A percentile compares a stretch with the other conserved stretches of the same genome.
Evolutionary conservation across 1,284 basidiomycete genomes (phyloP).

Genomic region (Meripilus lineatus): DNA sequence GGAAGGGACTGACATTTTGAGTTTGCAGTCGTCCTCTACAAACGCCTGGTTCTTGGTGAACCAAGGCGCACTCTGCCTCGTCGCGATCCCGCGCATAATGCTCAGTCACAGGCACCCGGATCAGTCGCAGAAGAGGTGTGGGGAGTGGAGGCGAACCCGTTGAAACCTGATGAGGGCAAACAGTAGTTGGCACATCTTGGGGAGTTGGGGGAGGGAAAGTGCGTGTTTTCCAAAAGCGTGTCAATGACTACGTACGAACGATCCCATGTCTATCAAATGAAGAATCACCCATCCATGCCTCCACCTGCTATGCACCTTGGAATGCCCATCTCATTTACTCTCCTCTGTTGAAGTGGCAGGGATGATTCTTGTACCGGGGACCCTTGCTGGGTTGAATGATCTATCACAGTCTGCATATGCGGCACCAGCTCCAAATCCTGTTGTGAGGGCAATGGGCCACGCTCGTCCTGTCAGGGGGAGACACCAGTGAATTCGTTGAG

Average conservation of each 20-base stretch:
- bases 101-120: too few relatives aligned
- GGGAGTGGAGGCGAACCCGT: conserved; percentile 19
- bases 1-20: conserved; percentile 14
- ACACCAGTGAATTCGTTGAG: neutral
- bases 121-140: conserved; percentile 18
- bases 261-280: too few relatives aligned
- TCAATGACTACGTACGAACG: too few relatives aligned
- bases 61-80: conserved; percentile 37
- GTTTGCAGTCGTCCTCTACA: conserved; percentile 57
- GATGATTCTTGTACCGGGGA: conserved; percentile 85
- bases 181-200: neutral
- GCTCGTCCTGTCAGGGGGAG: conserved; percentile 70
- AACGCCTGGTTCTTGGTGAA: conserved; percentile 58
- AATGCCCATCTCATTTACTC: neutral
- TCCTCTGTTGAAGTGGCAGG: conserved; percentile 14
- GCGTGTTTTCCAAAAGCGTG: too few relatives aligned
- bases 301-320: neutral
- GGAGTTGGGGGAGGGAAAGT: neutral
- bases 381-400: conserved; percentile 90
- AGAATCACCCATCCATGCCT: neutral
- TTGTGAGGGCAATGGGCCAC: conserved; percentile 92
- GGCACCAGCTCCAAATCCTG: conserved; percentile 85
- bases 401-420: conserved; percentile 96
- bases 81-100: conserved; percentile 12
- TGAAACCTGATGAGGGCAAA: conserved; percentile 5